phyloP scores from a whole-genome alignment of 2,329 filamentous ascomycete genomes.

The Xylariaceae sp. region DNA sequence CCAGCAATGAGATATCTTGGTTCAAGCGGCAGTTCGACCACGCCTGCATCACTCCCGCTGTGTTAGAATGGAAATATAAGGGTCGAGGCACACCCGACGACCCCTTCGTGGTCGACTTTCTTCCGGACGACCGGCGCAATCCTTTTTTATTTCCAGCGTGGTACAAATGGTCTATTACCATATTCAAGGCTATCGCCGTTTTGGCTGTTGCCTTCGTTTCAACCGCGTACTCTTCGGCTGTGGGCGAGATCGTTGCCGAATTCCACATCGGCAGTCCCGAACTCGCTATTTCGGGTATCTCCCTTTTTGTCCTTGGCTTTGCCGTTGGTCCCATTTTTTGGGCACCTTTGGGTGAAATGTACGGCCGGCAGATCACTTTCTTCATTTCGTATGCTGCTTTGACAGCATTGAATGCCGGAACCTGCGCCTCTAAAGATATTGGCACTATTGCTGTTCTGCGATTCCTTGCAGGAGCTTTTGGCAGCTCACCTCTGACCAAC shows the following conservation, averaged over 20 bases:
- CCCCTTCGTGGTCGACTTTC: conserved; percentile 65
- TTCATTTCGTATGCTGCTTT: conserved; percentile 51
- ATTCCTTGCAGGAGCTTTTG: conserved; percentile 57
- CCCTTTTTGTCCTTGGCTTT: conserved; percentile 55
- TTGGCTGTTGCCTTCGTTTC: conserved; percentile 67
- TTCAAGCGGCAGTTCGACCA: conserved; percentile 55
- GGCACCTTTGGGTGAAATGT: conserved; percentile 62
- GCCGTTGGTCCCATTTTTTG: conserved; percentile 54
- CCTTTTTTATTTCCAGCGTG: conserved; percentile 52
- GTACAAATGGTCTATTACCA: conserved; percentile 61
- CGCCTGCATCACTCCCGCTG: conserved; percentile 52
- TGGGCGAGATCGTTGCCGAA: conserved; percentile 49
- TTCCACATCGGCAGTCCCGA: conserved; percentile 47
- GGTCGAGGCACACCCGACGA: conserved; percentile 62
- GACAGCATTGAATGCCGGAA: conserved; percentile 55
- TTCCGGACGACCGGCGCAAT: conserved; percentile 62
- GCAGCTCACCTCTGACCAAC: conserved; percentile 53
- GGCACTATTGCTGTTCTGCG: conserved; percentile 54
- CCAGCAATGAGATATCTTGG: conserved; percentile 39
- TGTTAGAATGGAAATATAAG: conserved; percentile 52
- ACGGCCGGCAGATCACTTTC: conserved; percentile 54
- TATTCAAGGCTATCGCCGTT: conserved; percentile 61
- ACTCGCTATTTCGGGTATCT: conserved; percentile 49
- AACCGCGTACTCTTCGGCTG: conserved; percentile 60
- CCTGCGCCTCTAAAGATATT: conserved; percentile 50